Conservation (phyloP, 1,284 basidiomycete species). For the Hymenochaete sp. region DNA sequence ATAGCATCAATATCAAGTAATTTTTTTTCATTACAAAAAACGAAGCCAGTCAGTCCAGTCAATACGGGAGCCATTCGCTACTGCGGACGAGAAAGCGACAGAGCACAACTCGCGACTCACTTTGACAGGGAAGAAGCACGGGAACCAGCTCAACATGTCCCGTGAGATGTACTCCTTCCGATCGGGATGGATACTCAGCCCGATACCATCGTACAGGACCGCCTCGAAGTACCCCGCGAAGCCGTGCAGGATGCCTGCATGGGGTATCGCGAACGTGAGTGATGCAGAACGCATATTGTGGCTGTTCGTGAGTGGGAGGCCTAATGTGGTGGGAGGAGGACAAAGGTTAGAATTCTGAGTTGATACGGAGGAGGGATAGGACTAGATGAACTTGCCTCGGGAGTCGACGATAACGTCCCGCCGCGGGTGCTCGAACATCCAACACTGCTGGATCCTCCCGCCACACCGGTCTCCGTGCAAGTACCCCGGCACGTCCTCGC, state of each 20-base stretch:
- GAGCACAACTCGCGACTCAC: conserved; percentile 36
- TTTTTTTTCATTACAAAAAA: too few species aligned
- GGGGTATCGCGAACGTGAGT: conserved; percentile 87
- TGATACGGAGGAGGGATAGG: background rate
- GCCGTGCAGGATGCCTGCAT: conserved; percentile 94
- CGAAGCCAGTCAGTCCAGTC: too few species aligned
- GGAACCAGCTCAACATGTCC: conserved; percentile 99
- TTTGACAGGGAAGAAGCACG: conserved; percentile 90
- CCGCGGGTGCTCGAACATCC: conserved; percentile 94
- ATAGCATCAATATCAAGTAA: too few species aligned
- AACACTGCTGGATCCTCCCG: conserved; percentile 86
- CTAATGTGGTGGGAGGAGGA: conserved; percentile 35
- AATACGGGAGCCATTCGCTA: too few species aligned
- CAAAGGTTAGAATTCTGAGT: background rate
- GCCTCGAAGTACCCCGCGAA: conserved; percentile 98
- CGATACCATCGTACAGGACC: conserved; percentile 80
- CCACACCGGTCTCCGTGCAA: conserved; percentile 56
- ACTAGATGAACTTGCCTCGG: conserved; percentile 44
- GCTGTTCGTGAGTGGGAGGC: conserved; percentile 77
- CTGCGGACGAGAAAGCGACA: too few species aligned
- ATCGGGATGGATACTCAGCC: conserved; percentile 91
- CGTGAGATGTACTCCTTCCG: conserved; percentile 76
- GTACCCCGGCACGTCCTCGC: conserved; percentile 55
- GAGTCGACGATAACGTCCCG: conserved; percentile 67
- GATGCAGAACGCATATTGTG: conserved; percentile 80